phyloP scores from a whole-genome alignment of 495 filamentous ascomycete genomes.

The Penicillium manginii region DNA sequence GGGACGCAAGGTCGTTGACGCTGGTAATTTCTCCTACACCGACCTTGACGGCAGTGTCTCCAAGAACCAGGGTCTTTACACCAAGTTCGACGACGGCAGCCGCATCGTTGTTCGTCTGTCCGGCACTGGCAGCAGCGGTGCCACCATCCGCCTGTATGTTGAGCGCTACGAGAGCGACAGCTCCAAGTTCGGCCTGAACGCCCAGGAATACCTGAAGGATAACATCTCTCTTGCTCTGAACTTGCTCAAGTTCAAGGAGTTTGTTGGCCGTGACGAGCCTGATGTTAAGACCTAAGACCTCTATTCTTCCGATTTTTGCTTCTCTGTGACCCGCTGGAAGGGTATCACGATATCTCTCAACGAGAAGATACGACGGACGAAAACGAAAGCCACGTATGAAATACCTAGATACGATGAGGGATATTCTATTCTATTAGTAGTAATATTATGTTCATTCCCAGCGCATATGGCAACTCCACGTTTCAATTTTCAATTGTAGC shows the following conservation, averaged over 20 bases:
- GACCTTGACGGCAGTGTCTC: constrained; percentile 94
- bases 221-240: constrained; percentile 82
- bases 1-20: constrained; percentile 82
- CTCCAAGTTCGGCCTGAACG: constrained; percentile 72
- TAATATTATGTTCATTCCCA: constrained; percentile 16
- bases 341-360: constrained; percentile 24
- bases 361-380: constrained; percentile 23
- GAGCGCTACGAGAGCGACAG: constrained; percentile 86
- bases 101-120: constrained; percentile 92
- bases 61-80: constrained; percentile 94
- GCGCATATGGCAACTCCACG: neutral
- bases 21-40: constrained; percentile 95
- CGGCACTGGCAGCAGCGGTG: constrained; percentile 91
- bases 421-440: constrained; percentile 19
- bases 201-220: constrained; percentile 92
- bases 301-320: constrained; percentile 4
- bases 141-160: constrained; percentile 94
- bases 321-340: constrained; percentile 33
- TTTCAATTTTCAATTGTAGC: neutral
- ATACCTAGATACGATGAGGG: constrained; percentile 14
- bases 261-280: constrained; percentile 85
- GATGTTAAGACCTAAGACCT: constrained; percentile 85
- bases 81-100: constrained; percentile 92
- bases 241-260: constrained; percentile 87
- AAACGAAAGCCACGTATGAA: constrained; percentile 18